A percentile compares a stretch with the other conserved stretches of the same genome.
These are phyloP conservation scores for Neolentinus lepideus DNA, from an alignment of 1,284 basidiomycete genomes.

Conservation along the genomic window DNA sequence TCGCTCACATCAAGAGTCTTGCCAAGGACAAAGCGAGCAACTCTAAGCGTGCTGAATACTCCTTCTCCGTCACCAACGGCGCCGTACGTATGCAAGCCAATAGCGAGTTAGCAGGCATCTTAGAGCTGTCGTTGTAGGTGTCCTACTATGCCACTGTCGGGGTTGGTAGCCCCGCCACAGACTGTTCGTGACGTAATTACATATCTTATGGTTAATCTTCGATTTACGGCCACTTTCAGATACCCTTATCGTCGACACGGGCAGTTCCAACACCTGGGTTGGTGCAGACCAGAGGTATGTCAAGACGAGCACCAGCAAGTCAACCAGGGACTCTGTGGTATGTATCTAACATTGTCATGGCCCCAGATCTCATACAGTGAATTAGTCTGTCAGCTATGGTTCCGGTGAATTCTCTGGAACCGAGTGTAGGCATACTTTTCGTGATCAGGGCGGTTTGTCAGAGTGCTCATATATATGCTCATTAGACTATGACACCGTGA, in stretches of 20 bases:
- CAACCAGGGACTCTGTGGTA: not conserved
- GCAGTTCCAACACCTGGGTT: conserved; percentile 57
- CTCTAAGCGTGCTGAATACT: not conserved
- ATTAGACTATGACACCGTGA: conserved; percentile 31
- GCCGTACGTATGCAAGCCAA: not conserved
- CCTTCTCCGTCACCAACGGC: not conserved
- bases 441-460: conserved; percentile 3
- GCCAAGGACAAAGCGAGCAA: not conserved
- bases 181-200: not conserved
- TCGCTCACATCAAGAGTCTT: not conserved
- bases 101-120: not conserved
- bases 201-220: not conserved
- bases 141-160: conserved; percentile 1
- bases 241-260: conserved; percentile 1
- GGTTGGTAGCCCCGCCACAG: not conserved
- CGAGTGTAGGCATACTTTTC: conserved; percentile 11
- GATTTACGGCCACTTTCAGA: not conserved
- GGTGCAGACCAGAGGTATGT: conserved; percentile 41
- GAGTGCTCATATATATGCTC: not conserved
- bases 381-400: conserved; percentile 37
- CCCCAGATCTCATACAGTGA: not conserved
- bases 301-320: conserved; percentile 38
- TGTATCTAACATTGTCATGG: not conserved
- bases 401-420: conserved; percentile 42
- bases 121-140: not conserved